Evolutionary conservation across 306 rosid genomes (phyloP), one percentile per base, ranked within the genome.

Genomic region (Vicia villosa): DNA sequence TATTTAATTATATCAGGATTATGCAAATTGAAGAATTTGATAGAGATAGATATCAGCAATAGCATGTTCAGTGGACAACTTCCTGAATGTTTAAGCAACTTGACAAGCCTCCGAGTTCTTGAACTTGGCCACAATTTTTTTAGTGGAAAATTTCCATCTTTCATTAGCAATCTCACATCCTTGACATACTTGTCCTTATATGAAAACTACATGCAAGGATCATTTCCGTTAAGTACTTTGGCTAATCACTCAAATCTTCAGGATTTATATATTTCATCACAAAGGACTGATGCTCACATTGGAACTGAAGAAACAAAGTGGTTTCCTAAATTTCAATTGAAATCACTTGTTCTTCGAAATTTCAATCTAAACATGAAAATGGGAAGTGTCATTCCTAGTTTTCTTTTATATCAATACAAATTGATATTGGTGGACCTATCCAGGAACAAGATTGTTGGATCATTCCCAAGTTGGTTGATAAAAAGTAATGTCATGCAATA

Each of bases 1-100:
- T n/a, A 10, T 21, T 10, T 20, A 9, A 21, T 5, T 41, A 5
- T 72, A 16, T 3, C 66, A 75, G 74, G 74, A 67, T 22, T 75
- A 8, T 68, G 80, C 16, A 6, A 21, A 5, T 10, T 75, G 56
- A 32, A 47, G 32, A 10, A 38, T 8, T 68, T 69, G 40, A 10
- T 1, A 15, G 80, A 68, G 70, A 1, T 69, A 14, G 50, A 57
- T 61, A 69, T 76, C 5, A 49, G 26, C 38, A 0, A 2, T 2
- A 68, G 68, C 8, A 8, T 0, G 10, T 49, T 59, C 5, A 38
- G 2, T 15, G 64, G 4, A 20, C 3, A 66, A 20, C 20, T 76
- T 15, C 71, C 70, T 0, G 57, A 61, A 40, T 68, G 80, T 42
- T 7, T 76, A 22, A 20, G 50, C 40, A 51, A 1, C 4, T 43